Conservation (phyloP, 208 protist species). For the Crithidia mellificae region DNA sequence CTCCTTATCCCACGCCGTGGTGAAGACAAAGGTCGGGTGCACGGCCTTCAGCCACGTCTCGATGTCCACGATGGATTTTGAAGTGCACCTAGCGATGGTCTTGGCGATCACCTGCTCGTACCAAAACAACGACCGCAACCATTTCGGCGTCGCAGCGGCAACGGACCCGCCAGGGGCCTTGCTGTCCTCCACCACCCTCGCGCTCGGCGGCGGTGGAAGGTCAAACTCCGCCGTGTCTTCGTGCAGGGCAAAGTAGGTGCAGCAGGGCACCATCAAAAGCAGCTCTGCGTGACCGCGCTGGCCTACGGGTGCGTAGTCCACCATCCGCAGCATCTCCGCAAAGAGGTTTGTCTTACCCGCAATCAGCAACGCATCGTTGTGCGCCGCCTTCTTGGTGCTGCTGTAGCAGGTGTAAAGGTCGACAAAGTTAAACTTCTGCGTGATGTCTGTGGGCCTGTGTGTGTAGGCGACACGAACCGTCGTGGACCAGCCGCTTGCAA, state of each 20-base stretch:
- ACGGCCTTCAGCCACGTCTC: neutral
- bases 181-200: neutral
- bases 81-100: neutral
- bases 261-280: neutral
- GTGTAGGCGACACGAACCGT: neutral
- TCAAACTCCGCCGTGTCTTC: neutral
- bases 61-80: neutral
- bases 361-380: constrained; percentile 5
- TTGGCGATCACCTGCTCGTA: neutral
- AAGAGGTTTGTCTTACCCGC: constrained; percentile 24
- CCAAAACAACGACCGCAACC: neutral
- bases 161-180: neutral
- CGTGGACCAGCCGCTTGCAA: constrained; percentile 6
- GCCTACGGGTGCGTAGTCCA: constrained; percentile 10
- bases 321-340: constrained; percentile 20
- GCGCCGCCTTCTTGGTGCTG: constrained; percentile 14
- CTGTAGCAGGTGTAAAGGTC: neutral
- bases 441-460: neutral
- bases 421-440: neutral
- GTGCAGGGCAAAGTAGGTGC: neutral
- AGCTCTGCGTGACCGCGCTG: constrained; percentile 19
- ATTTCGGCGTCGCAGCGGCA: too few species aligned
- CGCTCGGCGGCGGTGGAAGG: neutral
- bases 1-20: neutral
- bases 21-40: neutral